Evolutionary conservation across 192 early-diverging fungal genomes (phyloP), one percentile per base, ranked within the genome.

Genomic region (Entomortierella parvispora): DNA sequence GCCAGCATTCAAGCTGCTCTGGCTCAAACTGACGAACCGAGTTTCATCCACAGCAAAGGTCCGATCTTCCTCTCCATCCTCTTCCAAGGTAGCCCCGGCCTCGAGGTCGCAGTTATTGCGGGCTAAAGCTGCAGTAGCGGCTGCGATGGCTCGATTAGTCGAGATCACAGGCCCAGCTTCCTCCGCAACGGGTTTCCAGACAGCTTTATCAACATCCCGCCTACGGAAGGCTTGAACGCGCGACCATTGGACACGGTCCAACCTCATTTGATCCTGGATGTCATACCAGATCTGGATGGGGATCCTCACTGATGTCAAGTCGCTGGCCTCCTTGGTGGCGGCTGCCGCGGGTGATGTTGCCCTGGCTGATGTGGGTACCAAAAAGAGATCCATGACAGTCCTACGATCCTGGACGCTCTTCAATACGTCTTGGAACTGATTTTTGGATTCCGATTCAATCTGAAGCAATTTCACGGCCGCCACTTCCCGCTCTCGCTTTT

Each of bases 231-330:
- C 51, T 20, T 49, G 50, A 11, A 77, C 54, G 23, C 65, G 63
- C 15, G 49, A 14, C 74, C 74, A 77, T 7, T 68, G 25, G 3
- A 77, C 65, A 20, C 26, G 74, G 8, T 77, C 74, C 5, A 77
- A 18, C 10, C 10, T 20, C 74, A 77, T 77, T 52, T 77, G 74
- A 9, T 54, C 54, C 11, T 17, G 53, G 28, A 77, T 68, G 25
- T 68, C 74, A 18, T 18, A 40, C 74, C 52, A 62, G 22, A 77
- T 42, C 40, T 40, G 25, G 2, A 40, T 7, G 6, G 74, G 74
- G 2, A 77, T 77, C 52, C 48, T 58, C 10, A 37, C 11, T 3
- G 66, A 52, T 46, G 59, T 40, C 15, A 44, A n/a, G n/a, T n/a
- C n/a, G n/a, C n/a, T n/a, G 1, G 32, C 32, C 51, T 65, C 46